Evolutionary conservation across 2,329 filamentous ascomycete genomes (phyloP).

Genomic region (Aspergillus awamori): DNA sequence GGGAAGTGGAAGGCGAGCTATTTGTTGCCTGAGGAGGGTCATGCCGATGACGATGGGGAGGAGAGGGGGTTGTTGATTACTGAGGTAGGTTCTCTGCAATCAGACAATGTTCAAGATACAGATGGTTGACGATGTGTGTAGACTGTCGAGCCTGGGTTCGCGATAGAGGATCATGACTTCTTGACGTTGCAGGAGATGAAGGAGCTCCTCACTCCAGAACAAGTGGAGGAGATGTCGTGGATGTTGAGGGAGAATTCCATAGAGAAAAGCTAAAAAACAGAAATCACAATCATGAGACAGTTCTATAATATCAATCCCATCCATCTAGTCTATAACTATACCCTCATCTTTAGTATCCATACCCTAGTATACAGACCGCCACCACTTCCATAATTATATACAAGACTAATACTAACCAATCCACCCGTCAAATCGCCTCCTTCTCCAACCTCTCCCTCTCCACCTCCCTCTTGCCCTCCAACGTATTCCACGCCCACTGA

Average conservation of each 20-base stretch:
- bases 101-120: neutral
- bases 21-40: constrained; percentile 49
- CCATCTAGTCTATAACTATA: too few species aligned
- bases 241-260: constrained; percentile 23
- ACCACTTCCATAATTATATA: constrained; percentile 14
- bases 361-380: neutral
- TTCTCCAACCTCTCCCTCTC: constrained; percentile 9
- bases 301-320: too few species aligned
- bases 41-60: constrained; percentile 33
- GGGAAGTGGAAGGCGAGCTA: constrained; percentile 69
- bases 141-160: constrained; percentile 69
- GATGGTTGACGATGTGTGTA: constrained; percentile 17
- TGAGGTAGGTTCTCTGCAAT: constrained; percentile 48
- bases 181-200: constrained; percentile 55
- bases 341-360: constrained; percentile 1
- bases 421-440: neutral
- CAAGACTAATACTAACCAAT: neutral
- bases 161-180: constrained; percentile 69
- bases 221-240: constrained; percentile 51
- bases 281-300: too few species aligned
- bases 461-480: constrained; percentile 52
- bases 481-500: constrained; percentile 79
- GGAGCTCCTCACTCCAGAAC: constrained; percentile 56
- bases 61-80: constrained; percentile 63
- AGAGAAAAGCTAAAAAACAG: too few species aligned